A percentile compares a stretch with the other conserved stretches of the same genome.
Evolutionary conservation across 805 yeast species (phyloP).

Genomic region (Phaffomyces thermotolerans): DNA sequence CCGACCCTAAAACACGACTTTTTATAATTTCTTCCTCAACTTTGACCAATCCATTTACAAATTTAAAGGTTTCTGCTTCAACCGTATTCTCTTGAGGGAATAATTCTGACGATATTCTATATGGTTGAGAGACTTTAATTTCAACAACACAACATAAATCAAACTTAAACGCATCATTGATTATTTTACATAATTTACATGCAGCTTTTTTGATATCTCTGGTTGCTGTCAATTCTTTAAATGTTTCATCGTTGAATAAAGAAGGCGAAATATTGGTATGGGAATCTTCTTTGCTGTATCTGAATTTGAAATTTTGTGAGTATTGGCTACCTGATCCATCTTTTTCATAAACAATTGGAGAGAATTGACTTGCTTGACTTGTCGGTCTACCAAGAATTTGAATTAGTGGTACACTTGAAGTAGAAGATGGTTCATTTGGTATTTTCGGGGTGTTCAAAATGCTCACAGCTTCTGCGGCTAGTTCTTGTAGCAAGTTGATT

Average conservation of each 20-base stretch:
- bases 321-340: slow-evolving; percentile 65
- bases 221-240: slow-evolving; percentile 29
- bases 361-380: slow-evolving; percentile 30
- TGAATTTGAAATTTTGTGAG: slow-evolving; percentile 39
- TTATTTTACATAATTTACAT: slow-evolving; percentile 28
- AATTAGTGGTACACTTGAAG: slow-evolving; percentile 9
- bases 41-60: slow-evolving; percentile 31
- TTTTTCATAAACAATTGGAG: slow-evolving; percentile 39
- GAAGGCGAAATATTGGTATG: slow-evolving; percentile 15
- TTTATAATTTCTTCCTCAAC: slow-evolving; percentile 33
- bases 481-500: slow-evolving; percentile 29
- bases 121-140: slow-evolving; percentile 41
- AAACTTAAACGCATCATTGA: slow-evolving; percentile 29
- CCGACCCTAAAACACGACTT: slow-evolving; percentile 40
- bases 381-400: slow-evolving; percentile 52
- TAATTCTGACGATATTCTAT: slow-evolving; percentile 32
- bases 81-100: slow-evolving; percentile 40
- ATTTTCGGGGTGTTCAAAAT: slow-evolving; percentile 31
- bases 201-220: slow-evolving; percentile 42
- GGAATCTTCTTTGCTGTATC: slow-evolving; percentile 29
- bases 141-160: slow-evolving; percentile 46
- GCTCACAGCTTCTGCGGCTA: slow-evolving; percentile 36
- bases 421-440: not conserved
- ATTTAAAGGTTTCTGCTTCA: slow-evolving; percentile 37
- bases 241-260: slow-evolving; percentile 26